Evolutionary conservation across 75 land plant species (phyloP).

Genomic region (Pseudotsuga menziesii): DNA sequence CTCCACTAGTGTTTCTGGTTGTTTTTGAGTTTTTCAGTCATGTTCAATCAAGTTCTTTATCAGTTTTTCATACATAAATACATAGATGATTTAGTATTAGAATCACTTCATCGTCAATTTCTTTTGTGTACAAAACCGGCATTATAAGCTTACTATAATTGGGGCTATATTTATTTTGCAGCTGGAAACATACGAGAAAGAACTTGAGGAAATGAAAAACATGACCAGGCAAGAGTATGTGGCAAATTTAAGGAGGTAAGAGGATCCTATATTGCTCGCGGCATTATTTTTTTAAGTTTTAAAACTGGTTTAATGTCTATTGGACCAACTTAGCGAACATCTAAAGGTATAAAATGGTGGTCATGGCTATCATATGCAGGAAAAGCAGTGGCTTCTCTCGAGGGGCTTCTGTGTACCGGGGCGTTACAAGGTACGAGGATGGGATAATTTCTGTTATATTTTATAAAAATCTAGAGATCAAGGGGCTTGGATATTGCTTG

Average conservation of each 20-base stretch:
- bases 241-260: slow-evolving; percentile 44
- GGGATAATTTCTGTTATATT: background rate
- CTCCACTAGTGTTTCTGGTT: no score
- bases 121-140: no score
- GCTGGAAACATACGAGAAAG: slow-evolving; percentile 25
- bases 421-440: slow-evolving; percentile 59
- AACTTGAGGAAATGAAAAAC: slow-evolving; percentile 54
- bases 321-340: no score
- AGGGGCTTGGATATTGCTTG: background rate
- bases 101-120: no score
- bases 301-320: no score
- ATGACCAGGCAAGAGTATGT: slow-evolving; percentile 55
- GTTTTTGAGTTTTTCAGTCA: no score
- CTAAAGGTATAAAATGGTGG: no score
- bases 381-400: slow-evolving; percentile 82
- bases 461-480: background rate
- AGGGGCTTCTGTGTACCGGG: slow-evolving; percentile 75
- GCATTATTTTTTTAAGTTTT: background rate
- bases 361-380: slow-evolving; percentile 18
- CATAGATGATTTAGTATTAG: no score
- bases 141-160: no score
- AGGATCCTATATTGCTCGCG: no score
- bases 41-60: no score
- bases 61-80: no score
- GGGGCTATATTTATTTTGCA: background rate